A percentile compares a stretch with the other conserved stretches of the same genome.
Evolutionary conservation across 192 early-diverging fungal genomes (phyloP).

Genomic region (Chytriomyces sp.): DNA sequence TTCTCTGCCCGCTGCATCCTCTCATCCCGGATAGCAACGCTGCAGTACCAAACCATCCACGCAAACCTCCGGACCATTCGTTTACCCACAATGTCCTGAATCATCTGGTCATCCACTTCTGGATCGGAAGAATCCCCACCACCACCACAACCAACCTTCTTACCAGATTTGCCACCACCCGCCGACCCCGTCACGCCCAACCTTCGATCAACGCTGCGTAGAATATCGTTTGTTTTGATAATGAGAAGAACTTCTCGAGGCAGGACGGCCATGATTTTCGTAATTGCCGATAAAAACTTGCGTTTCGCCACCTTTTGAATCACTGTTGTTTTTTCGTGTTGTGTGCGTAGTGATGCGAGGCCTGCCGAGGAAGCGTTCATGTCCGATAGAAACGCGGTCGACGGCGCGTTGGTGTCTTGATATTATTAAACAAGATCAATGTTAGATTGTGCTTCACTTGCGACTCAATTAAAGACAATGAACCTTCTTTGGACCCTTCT

Average conservation of each 20-base stretch:
- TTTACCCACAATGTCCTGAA: conserved; percentile 12
- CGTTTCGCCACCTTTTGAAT: conserved; percentile 57
- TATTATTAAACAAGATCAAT: too few relatives aligned
- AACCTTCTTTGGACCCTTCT: conserved; percentile 11
- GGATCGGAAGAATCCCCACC: too few relatives aligned
- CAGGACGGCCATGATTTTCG: conserved; percentile 80
- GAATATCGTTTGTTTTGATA: conserved; percentile 90
- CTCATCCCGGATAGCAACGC: conserved; percentile 19
- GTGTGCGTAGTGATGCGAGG: conserved; percentile 50
- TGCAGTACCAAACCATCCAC: conserved; percentile 29
- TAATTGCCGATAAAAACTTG: conserved; percentile 71
- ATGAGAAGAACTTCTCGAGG: conserved; percentile 85
- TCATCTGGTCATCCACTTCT: neutral
- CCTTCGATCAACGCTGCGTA: conserved; percentile 64
- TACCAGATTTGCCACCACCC: neutral
- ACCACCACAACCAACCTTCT: neutral
- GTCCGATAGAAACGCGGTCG: neutral
- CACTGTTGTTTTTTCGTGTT: conserved; percentile 61
- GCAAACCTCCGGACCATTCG: conserved; percentile 24
- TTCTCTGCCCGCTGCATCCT: conserved; percentile 5
- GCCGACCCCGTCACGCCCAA: conserved; percentile 42
- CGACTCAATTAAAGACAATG: neutral
- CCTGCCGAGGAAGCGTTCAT: conserved; percentile 2
- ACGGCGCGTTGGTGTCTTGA: neutral
- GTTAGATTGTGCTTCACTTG: neutral